Evolutionary conservation across 1,139 yeast genomes (phyloP), one percentile per base, ranked within the genome.

Genomic region (Blastobotrys apis): DNA sequence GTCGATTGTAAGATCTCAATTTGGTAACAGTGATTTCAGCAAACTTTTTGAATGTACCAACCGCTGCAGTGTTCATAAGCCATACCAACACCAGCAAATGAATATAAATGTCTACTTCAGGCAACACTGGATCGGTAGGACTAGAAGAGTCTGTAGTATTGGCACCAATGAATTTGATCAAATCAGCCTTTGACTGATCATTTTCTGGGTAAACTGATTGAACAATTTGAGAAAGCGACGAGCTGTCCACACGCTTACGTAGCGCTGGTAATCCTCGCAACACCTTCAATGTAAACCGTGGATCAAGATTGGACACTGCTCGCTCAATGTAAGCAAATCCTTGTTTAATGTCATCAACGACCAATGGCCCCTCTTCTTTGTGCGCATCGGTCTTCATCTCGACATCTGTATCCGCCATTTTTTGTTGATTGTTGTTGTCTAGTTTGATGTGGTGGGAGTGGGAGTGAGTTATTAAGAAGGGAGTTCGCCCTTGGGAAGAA

Each of bases 271-370:
- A 72, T 49, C 87, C 94, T 54, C 96, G 81, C 53, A 92, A 75
- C 15, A 87, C 92, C 60, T 84, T 84, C 64, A 94, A 76, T 41
- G 92, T 79, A 65, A 83, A 86, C 53, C 97, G 79, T 54, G 94
- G 86, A 65, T 92, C 98, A 59, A 81, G 80, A 47, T 80, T 79
- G 43, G 78, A 66, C 4, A 87, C 85, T 1, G 95, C 87, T 63
- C 83, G 83, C 48, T 74, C 74, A 52, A 84, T 72, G 48, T 80
- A 72, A 23, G 69, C 69, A 55, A 80, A 77, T 39, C 76, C 70
- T 53, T 67, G 74, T 51, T 74, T 77, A 56, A 79, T 72, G 53
- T 79, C 81, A 44, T 52, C 53, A 20, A 50, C 39, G 6, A 47
- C 53, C 26, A 50, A 39, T 3, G 45, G 41, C 27, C 36, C 47